Conservation (phyloP, 331 rosid genomes). For the Pyracantha coccinea region DNA sequence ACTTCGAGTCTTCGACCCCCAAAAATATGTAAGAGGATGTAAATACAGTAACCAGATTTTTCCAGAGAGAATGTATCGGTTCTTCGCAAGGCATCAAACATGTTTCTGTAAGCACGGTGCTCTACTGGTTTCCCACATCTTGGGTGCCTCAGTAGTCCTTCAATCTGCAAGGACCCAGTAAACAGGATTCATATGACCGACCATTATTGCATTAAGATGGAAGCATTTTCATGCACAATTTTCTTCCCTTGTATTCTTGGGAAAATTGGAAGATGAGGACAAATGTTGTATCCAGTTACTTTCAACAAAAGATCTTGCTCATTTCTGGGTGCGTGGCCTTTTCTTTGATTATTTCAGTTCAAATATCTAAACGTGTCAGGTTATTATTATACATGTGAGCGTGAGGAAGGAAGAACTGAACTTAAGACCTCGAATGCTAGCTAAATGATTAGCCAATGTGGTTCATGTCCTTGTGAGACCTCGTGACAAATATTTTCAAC, state of each 20-base stretch:
- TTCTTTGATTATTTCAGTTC: not conserved
- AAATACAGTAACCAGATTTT: not conserved
- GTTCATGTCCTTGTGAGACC: not conserved
- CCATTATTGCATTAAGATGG: not conserved
- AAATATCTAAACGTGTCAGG: not conserved
- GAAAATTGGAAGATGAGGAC: not conserved
- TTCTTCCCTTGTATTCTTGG: not conserved
- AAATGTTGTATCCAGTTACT: not conserved
- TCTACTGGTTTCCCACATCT: constrained; percentile 82
- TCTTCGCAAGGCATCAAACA: constrained; percentile 30
- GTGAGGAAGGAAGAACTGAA: not conserved
- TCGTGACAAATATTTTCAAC: not conserved
- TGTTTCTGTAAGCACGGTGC: constrained; percentile 54
- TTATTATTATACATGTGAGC: not conserved
- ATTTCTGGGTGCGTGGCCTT: not conserved
- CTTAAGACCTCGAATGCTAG: not conserved
- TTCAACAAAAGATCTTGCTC: not conserved
- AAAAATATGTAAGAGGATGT: not conserved
- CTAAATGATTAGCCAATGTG: not conserved
- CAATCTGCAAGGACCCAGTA: constrained; percentile 33
- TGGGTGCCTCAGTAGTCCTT: constrained; percentile 86
- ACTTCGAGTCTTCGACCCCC: not conserved
- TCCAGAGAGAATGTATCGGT: too few species aligned
- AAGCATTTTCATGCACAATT: not conserved
- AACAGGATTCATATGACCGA: not conserved